Conservation (phyloP, 805 yeast species). For the Myxozyma lipomycoides region DNA sequence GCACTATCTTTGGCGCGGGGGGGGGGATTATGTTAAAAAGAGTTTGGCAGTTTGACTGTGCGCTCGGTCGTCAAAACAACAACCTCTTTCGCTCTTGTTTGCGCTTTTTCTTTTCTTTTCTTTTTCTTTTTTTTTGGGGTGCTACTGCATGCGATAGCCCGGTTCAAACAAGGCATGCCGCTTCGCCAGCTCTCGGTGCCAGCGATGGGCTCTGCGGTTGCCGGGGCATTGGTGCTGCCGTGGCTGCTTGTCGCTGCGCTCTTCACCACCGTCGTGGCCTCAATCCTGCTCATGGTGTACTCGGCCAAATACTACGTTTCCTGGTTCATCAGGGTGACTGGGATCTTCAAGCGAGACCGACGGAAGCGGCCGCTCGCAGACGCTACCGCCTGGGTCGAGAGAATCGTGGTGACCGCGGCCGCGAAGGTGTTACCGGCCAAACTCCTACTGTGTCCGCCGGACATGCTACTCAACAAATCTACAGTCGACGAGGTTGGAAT, state of each 20-base stretch:
- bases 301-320: background rate
- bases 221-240: background rate
- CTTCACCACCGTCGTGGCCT: conserved; percentile 1
- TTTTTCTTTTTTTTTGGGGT: background rate
- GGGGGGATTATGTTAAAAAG: too few relatives aligned
- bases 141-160: background rate
- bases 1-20: too few relatives aligned
- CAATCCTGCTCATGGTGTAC: background rate
- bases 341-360: background rate
- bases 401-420: background rate
- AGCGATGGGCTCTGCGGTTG: too few relatives aligned
- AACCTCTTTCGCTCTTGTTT: too few relatives aligned
- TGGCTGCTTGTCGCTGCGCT: background rate
- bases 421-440: too few relatives aligned
- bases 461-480: too few relatives aligned
- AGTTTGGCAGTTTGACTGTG: too few relatives aligned
- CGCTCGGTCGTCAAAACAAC: too few relatives aligned
- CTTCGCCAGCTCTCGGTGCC: background rate
- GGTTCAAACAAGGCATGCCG: background rate
- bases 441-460: too few relatives aligned
- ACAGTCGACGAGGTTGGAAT: too few relatives aligned
- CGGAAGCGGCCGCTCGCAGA: background rate
- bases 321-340: background rate
- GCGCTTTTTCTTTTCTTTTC: background rate
- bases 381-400: background rate